A percentile compares a stretch with the other conserved stretches of the same genome.
Evolutionary conservation across 1,284 basidiomycete genomes (phyloP).

Genomic region (Leccinum huronense): DNA sequence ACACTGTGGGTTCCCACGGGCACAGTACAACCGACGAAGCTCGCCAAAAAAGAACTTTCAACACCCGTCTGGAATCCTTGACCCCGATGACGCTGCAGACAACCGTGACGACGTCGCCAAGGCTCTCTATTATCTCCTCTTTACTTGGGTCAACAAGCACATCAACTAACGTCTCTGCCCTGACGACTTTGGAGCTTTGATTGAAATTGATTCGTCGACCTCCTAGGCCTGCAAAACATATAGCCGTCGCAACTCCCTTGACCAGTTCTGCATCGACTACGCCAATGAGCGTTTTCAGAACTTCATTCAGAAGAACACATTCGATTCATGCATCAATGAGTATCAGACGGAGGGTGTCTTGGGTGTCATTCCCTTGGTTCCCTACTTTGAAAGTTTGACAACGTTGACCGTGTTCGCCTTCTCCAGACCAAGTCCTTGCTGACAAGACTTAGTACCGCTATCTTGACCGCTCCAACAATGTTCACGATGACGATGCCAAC

Average conservation of each 20-base stretch:
- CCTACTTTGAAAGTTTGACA: not conserved
- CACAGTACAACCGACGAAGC: no score
- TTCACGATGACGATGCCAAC: not conserved
- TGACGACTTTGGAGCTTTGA: not conserved
- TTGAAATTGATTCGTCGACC: not conserved
- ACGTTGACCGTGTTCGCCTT: not conserved
- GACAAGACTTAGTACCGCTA: slow-evolving; percentile 63
- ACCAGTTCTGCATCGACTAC: not conserved
- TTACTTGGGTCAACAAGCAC: not conserved
- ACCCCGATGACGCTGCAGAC: not conserved
- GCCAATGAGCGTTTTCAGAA: not conserved
- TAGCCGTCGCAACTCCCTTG: not conserved
- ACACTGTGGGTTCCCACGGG: no score
- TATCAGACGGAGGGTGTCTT: not conserved
- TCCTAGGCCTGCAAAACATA: not conserved
- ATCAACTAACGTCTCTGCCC: not conserved
- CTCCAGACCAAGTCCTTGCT: not conserved
- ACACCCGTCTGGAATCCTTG: not conserved
- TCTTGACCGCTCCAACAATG: slow-evolving; percentile 53
- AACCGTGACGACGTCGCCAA: not conserved
- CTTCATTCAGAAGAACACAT: not conserved
- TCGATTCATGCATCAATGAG: not conserved
- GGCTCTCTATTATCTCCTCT: not conserved
- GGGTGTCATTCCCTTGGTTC: not conserved
- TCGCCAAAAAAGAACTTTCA: not conserved